These are phyloP conservation scores for Wickerhamiella domercqiae DNA, from an alignment of 805 yeast species.

Conservation along the genomic window DNA sequence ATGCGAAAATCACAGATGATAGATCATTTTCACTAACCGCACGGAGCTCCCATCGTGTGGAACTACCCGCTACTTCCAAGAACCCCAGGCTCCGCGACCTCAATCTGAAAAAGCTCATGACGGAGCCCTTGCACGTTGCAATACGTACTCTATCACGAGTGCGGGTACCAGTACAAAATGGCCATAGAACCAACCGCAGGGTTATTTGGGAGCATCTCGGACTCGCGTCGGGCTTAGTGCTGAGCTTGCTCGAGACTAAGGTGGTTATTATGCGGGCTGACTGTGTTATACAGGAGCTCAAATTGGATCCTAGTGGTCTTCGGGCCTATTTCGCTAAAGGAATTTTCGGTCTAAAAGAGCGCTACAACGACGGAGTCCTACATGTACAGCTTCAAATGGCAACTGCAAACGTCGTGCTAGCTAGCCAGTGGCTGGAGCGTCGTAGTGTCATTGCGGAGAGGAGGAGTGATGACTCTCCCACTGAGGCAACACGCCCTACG, in stretches of 20 bases:
- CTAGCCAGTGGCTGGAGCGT: slow-evolving; percentile 7
- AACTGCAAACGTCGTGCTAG: slow-evolving; percentile 1
- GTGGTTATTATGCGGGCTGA: slow-evolving; percentile 5
- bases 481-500: no score
- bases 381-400: slow-evolving; percentile 8
- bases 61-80: no score
- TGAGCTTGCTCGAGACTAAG: slow-evolving; percentile 8
- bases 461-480: no score
- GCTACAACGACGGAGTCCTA: neutral
- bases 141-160: slow-evolving; percentile 5
- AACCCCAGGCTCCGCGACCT: neutral
- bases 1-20: no score
- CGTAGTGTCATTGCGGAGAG: no score
- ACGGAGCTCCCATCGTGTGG: no score
- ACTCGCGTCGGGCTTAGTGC: slow-evolving; percentile 7
- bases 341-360: slow-evolving; percentile 1
- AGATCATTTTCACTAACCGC: no score
- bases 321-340: neutral
- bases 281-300: slow-evolving; percentile 3
- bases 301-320: slow-evolving; percentile 1
- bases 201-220: slow-evolving; percentile 11
- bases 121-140: neutral
- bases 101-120: neutral
- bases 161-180: no score
- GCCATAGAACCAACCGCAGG: no score